Percentiles rank a stretch among this genome's conserved stretches.
Conservation (phyloP, 345 rosid genomes). For the Moricandia moricandioides region DNA sequence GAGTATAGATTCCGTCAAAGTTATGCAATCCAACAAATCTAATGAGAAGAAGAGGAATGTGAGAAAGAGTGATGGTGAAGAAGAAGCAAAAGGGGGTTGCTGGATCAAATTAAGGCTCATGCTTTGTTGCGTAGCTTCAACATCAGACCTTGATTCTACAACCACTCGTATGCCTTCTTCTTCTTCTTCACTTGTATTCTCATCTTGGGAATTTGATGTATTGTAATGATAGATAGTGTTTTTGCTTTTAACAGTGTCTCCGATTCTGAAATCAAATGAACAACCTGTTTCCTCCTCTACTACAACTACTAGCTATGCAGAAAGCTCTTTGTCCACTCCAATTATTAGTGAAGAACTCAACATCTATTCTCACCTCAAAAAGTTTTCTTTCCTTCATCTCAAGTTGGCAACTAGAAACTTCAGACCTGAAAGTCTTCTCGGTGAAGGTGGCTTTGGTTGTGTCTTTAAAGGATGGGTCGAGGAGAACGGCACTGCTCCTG, state of each 20-base stretch:
- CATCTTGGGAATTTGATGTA: too few relatives aligned
- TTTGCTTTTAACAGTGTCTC: constrained; percentile 41
- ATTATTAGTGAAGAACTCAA: constrained; percentile 90
- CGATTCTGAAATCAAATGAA: constrained; percentile 63
- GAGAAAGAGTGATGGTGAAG: constrained; percentile 29
- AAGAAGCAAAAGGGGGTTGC: constrained; percentile 38
- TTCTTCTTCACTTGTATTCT: too few relatives aligned
- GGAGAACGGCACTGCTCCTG: constrained; percentile 98
- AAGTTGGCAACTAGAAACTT: constrained; percentile 95
- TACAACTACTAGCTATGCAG: constrained; percentile 80
- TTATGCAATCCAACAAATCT: constrained; percentile 16
- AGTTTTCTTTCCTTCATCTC: constrained; percentile 84
- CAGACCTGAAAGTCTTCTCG: constrained; percentile 95
- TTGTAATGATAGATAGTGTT: background rate
- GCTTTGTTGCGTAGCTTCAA: constrained; percentile 66
- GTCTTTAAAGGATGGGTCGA: constrained; percentile 98
- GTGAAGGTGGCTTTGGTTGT: constrained; percentile 98
- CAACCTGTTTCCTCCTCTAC: constrained; percentile 59
- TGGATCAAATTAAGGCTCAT: constrained; percentile 65
- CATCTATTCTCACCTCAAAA: constrained; percentile 76
- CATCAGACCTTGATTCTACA: constrained; percentile 74
- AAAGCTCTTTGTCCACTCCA: constrained; percentile 78
- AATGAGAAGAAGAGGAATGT: constrained; percentile 41
- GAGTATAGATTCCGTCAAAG: constrained; percentile 33
- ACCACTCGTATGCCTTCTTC: constrained; percentile 42